phyloP scores from a whole-genome alignment of 345 rosid genomes.

The Lenwebbia sp. region DNA sequence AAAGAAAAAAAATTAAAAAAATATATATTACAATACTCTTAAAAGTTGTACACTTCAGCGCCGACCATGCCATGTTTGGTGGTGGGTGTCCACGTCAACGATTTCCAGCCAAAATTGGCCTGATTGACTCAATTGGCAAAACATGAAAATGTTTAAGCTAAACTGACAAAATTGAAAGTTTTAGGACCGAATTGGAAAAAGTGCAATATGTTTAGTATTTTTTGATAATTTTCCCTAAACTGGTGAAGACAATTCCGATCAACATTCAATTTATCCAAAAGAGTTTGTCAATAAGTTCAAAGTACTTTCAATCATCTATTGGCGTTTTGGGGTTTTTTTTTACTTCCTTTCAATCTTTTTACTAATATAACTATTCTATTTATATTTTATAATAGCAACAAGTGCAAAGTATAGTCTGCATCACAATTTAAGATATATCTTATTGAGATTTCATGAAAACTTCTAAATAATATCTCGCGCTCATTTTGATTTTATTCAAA shows the following conservation, averaged over 20 bases:
- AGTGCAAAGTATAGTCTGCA: background rate
- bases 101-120: no score
- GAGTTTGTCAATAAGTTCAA: background rate
- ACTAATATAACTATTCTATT: background rate
- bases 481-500: background rate
- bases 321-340: background rate
- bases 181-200: no score
- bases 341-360: background rate
- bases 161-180: no score
- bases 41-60: no score
- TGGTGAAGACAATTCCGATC: background rate
- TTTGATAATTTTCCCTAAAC: background rate
- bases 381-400: background rate
- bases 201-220: no score
- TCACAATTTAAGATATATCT: background rate
- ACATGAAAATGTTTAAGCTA: no score
- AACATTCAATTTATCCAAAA: background rate
- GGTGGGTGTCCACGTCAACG: no score
- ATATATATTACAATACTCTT: no score
- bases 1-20: no score
- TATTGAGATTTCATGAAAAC: background rate
- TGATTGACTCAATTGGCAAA: no score
- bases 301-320: background rate
- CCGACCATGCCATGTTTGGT: no score
- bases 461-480: background rate